Percentiles rank a stretch among this genome's conserved stretches.
Evolutionary conservation across 176 grass and related monocot species (phyloP).

Genomic region (Aegilops tauschii): DNA sequence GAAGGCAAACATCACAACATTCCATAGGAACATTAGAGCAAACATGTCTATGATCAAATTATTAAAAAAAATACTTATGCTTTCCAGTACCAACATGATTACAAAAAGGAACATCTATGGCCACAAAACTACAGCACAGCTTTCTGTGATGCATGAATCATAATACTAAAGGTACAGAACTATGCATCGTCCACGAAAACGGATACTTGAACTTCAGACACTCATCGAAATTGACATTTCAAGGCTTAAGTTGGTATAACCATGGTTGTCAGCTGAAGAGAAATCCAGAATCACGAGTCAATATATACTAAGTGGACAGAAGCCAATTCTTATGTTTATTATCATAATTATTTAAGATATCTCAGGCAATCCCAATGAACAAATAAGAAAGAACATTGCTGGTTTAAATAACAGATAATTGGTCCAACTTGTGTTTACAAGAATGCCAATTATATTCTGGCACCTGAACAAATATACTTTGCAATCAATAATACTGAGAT

Average conservation of each 20-base stretch:
- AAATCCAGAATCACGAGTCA: neutral
- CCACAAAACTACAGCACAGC: neutral
- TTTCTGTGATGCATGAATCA: slow-evolving; percentile 12
- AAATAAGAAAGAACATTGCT: neutral
- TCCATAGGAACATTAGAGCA: slow-evolving; percentile 1
- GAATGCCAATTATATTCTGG: neutral
- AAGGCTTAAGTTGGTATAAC: neutral
- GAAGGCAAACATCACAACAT: neutral
- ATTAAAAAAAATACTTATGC: neutral
- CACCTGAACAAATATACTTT: neutral
- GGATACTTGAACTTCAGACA: slow-evolving; percentile 6
- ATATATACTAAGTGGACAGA: neutral
- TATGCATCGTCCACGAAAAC: neutral
- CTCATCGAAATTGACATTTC: slow-evolving; percentile 20
- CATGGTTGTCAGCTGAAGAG: slow-evolving; percentile 14
- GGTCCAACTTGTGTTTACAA: neutral
- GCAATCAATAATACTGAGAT: slow-evolving; percentile 10
- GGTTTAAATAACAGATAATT: neutral
- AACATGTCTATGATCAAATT: neutral
- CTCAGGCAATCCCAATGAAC: neutral
- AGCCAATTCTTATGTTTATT: neutral
- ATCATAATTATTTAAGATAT: neutral
- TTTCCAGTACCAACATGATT: neutral
- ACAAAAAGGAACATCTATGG: neutral
- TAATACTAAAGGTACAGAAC: neutral